Base-by-base conservation (phyloP, 2,329 filamentous ascomycete genomes). In the Emydomyces testavorans region DNA sequence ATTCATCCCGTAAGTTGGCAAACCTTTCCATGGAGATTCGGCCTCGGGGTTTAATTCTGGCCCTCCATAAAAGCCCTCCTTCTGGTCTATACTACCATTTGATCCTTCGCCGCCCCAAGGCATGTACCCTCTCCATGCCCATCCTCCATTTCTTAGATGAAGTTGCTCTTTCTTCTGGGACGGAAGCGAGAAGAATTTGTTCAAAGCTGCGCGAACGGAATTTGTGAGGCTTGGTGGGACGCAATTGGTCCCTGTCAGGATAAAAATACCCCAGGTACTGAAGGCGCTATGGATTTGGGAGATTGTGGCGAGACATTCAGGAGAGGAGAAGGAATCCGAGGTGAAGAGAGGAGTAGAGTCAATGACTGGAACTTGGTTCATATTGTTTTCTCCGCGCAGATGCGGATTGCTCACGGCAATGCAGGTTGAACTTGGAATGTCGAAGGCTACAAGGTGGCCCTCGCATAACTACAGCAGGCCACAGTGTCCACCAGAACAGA, bases 51-150 rank as follows among this genome's bases (percentile, higher is more conserved):
- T 32, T 21, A 49, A 32, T 32, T 49, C 47, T 23, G 47, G 40
- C 13, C 47, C 47, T 49, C 39, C 47, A 18, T 49, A 49, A 34
- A 49, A 49, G 4, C 47, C 40, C 26, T 49, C 47, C 34, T 49
- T 49, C 40, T 49, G 47, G 34, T 49, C 47, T 23, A 23, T 45
- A 39, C 34, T 31, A 8, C 47, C 47, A 31, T 49, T 49, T 13
- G 47, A 16, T 34, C 47, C 47, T 20, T 49, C 47, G 2, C 47
- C 47, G 16, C 47, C 47, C 47, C 47, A 49, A 20, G 48, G 48
- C 42, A 41, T 50, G 36, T 46, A 46, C 2, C 44, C 44, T 29
- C 44, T 15, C 32, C 32, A 46, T 24, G 44, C 44, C 44, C 32
- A 46, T 7, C 44, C 44, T 7, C 34, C 32, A 3, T 38, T 37